Conservation (phyloP, 2,329 filamentous ascomycete species). For the Clonostachys solani region DNA sequence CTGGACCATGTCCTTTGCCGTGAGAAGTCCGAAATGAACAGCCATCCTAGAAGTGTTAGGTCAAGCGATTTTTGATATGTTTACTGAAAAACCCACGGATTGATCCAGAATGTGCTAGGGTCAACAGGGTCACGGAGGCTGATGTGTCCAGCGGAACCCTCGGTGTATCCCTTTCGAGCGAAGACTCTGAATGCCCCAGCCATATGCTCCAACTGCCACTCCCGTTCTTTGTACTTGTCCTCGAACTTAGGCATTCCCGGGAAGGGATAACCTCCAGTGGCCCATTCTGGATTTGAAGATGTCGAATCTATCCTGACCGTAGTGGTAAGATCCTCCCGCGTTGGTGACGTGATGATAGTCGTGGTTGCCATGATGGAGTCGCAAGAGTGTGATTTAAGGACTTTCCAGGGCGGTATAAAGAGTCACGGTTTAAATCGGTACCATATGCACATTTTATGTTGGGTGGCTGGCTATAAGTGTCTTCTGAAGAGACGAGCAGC, state of each 20-base stretch:
- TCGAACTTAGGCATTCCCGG: conserved; percentile 52
- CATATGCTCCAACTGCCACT: conserved; percentile 33
- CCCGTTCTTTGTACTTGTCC: conserved; percentile 32
- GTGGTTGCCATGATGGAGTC: no score
- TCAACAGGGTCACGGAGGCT: conserved; percentile 58
- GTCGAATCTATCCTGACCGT: no score
- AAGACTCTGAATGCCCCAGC: conserved; percentile 43
- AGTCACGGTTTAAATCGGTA: no score
- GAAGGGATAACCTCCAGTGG: conserved; percentile 24
- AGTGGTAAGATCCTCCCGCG: no score
- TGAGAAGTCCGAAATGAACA: conserved; percentile 57
- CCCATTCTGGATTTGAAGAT: neutral
- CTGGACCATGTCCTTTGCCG: conserved; percentile 57
- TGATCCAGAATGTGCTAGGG: conserved; percentile 60
- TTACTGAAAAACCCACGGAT: conserved; percentile 32
- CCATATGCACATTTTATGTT: no score
- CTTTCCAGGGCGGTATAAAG: no score
- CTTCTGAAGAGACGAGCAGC: no score
- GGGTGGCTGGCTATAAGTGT: no score
- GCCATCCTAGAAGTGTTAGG: conserved; percentile 31
- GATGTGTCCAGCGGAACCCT: conserved; percentile 64
- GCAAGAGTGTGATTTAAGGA: no score
- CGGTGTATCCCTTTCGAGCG: conserved; percentile 42
- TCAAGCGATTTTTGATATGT: no score
- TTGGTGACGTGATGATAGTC: no score